phyloP scores from a whole-genome alignment of 164 flowering plant genomes.

The Tetrastigma voinierianum region DNA sequence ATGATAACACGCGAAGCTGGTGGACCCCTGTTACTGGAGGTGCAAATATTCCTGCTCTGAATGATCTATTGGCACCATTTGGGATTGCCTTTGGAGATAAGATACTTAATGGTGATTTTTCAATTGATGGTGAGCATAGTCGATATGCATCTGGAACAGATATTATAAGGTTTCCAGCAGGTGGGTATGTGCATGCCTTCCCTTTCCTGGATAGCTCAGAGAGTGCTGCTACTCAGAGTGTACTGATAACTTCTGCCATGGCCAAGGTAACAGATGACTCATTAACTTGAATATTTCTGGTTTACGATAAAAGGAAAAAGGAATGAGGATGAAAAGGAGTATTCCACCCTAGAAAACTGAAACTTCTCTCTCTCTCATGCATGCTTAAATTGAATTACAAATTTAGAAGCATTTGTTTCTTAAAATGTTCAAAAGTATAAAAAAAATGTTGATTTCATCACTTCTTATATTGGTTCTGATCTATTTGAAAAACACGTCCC shows the following conservation, averaged over 20 bases:
- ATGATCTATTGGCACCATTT: constrained; percentile 92
- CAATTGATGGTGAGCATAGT: constrained; percentile 84
- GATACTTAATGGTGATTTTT: constrained; percentile 92
- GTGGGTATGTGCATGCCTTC: constrained; percentile 87
- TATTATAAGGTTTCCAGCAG: constrained; percentile 79
- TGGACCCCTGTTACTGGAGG: constrained; percentile 99
- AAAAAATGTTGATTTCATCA: no score
- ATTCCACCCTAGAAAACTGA: no score
- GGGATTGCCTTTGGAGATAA: constrained; percentile 98
- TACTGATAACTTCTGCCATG: constrained; percentile 58
- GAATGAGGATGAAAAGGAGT: no score
- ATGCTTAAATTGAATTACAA: no score
- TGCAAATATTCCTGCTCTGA: constrained; percentile 92
- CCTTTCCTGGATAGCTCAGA: constrained; percentile 86
- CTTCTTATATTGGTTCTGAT: no score
- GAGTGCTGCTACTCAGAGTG: constrained; percentile 84
- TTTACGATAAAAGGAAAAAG: neutral
- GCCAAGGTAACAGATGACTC: constrained; percentile 53
- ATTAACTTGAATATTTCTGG: neutral
- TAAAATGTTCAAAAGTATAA: no score
- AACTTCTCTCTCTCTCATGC: no score
- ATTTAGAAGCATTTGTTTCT: no score
- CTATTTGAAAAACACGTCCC: neutral
- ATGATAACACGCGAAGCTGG: constrained; percentile 98
- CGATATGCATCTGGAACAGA: constrained; percentile 98